These are phyloP conservation scores for Rostrohypoxylon terebratum DNA, from an alignment of 495 filamentous ascomycete genomes.

Conservation along the genomic window DNA sequence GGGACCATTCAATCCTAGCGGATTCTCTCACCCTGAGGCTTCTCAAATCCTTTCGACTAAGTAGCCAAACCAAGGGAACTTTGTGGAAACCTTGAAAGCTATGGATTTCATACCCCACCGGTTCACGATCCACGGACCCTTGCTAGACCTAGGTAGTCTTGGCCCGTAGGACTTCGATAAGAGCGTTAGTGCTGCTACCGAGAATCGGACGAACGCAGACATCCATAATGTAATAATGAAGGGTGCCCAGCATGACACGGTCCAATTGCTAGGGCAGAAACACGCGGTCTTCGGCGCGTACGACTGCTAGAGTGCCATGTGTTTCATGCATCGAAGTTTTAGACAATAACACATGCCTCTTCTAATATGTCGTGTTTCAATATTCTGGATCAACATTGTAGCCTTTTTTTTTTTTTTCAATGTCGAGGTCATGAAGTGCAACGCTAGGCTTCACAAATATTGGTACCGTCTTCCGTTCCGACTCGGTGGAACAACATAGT, in stretches of 20 bases:
- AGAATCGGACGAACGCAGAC: not conserved
- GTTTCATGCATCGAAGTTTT: not conserved
- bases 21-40: too few species aligned
- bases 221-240: not conserved
- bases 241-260: not conserved
- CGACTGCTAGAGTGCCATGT: not conserved
- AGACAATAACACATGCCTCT: not conserved
- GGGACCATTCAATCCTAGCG: not conserved
- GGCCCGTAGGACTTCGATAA: not conserved
- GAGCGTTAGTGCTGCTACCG: not conserved
- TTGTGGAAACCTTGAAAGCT: too few species aligned
- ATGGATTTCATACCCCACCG: too few species aligned
- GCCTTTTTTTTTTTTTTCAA: too few species aligned
- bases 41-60: too few species aligned
- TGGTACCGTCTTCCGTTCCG: too few species aligned
- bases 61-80: too few species aligned
- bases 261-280: not conserved
- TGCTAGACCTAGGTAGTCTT: too few species aligned
- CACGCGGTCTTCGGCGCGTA: not conserved
- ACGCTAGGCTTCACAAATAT: too few species aligned
- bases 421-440: too few species aligned
- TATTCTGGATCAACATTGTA: not conserved
- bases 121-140: too few species aligned
- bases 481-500: too few species aligned
- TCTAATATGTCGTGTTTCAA: not conserved